A percentile compares a stretch with the other conserved stretches of the same genome.
These are phyloP conservation scores for Ulota crispa DNA, from an alignment of 225 moss, liverwort and hornwort species.

Conservation along the genomic window DNA sequence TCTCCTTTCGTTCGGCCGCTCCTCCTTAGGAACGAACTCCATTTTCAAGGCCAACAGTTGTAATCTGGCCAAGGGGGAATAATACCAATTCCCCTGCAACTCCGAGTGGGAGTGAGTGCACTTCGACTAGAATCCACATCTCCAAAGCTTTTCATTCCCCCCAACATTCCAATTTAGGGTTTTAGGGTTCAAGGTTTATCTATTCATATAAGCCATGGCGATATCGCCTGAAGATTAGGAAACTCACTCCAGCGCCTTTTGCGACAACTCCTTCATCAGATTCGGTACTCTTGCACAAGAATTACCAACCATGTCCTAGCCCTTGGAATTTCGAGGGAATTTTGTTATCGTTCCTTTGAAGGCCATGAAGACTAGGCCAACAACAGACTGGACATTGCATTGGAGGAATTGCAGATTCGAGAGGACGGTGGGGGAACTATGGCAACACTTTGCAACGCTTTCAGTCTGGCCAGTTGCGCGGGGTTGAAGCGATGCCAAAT, in stretches of 20 bases:
- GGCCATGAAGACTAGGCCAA: neutral
- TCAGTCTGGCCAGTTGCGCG: slow-evolving; percentile 1
- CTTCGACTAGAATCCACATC: neutral
- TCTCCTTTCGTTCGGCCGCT: neutral
- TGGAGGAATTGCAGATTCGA: slow-evolving; percentile 1
- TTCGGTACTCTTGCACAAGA: neutral
- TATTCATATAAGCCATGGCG: slow-evolving; percentile 16
- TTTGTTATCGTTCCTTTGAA: neutral
- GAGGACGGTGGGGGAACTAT: slow-evolving; percentile 11
- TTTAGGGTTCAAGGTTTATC: neutral
- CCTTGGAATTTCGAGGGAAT: slow-evolving; percentile 10
- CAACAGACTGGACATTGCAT: neutral
- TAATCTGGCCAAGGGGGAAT: neutral
- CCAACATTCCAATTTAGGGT: neutral
- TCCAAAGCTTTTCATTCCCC: neutral
- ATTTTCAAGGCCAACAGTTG: neutral
- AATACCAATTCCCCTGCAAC: neutral
- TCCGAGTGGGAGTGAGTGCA: neutral
- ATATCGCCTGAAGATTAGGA: neutral
- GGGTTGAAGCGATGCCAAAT: neutral
- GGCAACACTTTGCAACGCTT: slow-evolving; percentile 20
- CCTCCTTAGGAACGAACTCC: neutral
- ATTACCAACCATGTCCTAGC: neutral
- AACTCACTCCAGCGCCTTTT: neutral
- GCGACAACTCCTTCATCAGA: neutral